phyloP scores from a whole-genome alignment of 225 moss, liverwort and hornwort genomes.

The Pleurozium schreberi region DNA sequence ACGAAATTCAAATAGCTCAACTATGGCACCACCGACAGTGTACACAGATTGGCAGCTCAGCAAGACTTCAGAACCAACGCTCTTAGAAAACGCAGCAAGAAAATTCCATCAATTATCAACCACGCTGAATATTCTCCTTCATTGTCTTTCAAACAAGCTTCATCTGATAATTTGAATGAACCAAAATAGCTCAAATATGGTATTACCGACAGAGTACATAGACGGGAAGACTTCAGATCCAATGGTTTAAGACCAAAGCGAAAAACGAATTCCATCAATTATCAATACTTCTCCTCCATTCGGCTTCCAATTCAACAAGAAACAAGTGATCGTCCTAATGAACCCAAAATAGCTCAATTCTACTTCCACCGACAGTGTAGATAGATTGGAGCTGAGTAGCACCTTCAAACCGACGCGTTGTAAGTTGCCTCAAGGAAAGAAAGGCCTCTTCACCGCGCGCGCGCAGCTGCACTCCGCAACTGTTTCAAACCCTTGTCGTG shows the following conservation, averaged over 20 bases:
- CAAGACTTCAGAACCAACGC: too few relatives aligned
- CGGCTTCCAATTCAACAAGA: background rate
- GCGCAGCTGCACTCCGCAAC: background rate
- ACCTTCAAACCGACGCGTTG: too few relatives aligned
- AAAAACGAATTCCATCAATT: background rate
- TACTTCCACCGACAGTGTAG: background rate
- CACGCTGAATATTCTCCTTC: background rate
- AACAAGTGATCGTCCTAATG: too few relatives aligned
- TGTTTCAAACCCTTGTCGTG: background rate
- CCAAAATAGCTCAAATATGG: background rate
- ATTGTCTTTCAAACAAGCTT: background rate
- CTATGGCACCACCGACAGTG: too few relatives aligned
- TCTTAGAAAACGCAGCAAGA: too few relatives aligned
- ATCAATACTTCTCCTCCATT: background rate
- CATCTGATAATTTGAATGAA: background rate
- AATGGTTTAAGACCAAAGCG: background rate
- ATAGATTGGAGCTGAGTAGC: background rate
- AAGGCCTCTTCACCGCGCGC: too few relatives aligned
- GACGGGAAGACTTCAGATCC: background rate
- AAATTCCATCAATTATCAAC: background rate
- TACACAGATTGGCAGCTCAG: too few relatives aligned
- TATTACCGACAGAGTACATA: background rate
- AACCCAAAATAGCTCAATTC: background rate
- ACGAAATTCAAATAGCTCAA: too few relatives aligned
- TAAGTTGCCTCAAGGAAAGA: too few relatives aligned